Percentiles rank a stretch among this genome's conserved stretches.
Evolutionary conservation across 2,329 filamentous ascomycete species (phyloP).

Genomic region (Neoarthrinium moseri): DNA sequence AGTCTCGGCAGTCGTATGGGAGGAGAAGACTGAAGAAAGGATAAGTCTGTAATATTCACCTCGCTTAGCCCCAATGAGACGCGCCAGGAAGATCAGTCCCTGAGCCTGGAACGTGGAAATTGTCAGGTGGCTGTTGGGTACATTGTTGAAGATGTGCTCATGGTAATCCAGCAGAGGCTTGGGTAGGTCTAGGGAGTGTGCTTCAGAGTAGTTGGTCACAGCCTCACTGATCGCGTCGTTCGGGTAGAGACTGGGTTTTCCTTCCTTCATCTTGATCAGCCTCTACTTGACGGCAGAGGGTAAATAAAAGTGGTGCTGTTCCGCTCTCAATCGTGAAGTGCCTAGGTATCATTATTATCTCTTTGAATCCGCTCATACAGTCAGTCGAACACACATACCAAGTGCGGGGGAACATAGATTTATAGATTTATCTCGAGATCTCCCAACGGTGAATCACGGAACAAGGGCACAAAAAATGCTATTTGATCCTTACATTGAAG

Average conservation of each 20-base stretch:
- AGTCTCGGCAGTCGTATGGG: not conserved
- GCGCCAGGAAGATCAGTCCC: constrained; percentile 39
- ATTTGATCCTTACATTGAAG: too few relatives aligned
- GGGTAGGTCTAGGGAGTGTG: constrained; percentile 27
- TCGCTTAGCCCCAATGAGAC: constrained; percentile 38
- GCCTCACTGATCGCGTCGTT: constrained; percentile 23
- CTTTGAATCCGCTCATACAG: too few relatives aligned
- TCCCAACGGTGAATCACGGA: too few relatives aligned
- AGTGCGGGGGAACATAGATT: too few relatives aligned
- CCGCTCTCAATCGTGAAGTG: too few relatives aligned
- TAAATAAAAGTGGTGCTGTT: too few relatives aligned
- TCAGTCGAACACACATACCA: too few relatives aligned
- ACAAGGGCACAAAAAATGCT: too few relatives aligned
- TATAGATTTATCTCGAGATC: too few relatives aligned
- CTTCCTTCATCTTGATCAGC: constrained; percentile 22
- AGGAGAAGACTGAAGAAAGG: not conserved
- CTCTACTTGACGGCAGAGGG: too few relatives aligned
- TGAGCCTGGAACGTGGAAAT: constrained; percentile 41
- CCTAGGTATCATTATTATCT: too few relatives aligned
- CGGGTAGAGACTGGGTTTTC: constrained; percentile 25
- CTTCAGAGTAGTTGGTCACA: constrained; percentile 27
- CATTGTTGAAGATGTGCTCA: constrained; percentile 14
- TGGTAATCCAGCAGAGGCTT: constrained; percentile 26
- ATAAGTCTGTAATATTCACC: constrained; percentile 20
- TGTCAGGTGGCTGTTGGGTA: constrained; percentile 30